Conservation (phyloP, 1,284 basidiomycete genomes). For the Rhodotorula sp. region DNA sequence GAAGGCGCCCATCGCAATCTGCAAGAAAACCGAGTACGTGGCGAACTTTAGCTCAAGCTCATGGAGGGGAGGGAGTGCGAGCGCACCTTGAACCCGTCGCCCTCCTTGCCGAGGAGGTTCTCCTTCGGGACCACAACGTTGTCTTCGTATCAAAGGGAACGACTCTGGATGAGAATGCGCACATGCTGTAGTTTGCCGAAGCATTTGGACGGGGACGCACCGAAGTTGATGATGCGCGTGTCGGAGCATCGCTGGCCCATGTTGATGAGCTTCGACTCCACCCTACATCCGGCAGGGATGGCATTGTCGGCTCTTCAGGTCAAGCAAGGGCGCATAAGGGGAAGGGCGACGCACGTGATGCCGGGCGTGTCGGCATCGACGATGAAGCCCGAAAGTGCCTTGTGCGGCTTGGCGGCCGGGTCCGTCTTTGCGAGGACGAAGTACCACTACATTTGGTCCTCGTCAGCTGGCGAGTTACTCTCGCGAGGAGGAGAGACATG, state of each 20-base stretch:
- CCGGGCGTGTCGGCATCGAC: slow-evolving; percentile 59
- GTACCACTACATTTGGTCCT: slow-evolving; percentile 50
- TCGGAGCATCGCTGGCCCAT: slow-evolving; percentile 63
- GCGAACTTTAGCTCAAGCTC: neutral
- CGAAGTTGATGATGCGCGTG: slow-evolving; percentile 57
- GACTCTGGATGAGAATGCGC: neutral
- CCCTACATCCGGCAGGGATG: slow-evolving; percentile 14
- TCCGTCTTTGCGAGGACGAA: slow-evolving; percentile 62
- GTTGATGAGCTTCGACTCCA: slow-evolving; percentile 61
- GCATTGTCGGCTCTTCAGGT: neutral
- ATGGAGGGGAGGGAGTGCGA: neutral
- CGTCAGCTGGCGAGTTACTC: neutral
- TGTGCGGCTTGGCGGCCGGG: slow-evolving; percentile 54
- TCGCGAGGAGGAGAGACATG: neutral
- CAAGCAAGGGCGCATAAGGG: too few species aligned
- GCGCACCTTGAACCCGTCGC: slow-evolving; percentile 56
- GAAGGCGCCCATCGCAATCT: slow-evolving; percentile 58
- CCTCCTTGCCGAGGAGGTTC: slow-evolving; percentile 57
- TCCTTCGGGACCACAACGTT: slow-evolving; percentile 52
- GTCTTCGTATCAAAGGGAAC: slow-evolving; percentile 1
- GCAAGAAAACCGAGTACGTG: neutral
- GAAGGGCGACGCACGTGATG: slow-evolving; percentile 44
- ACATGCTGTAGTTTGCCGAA: neutral
- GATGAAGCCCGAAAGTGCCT: slow-evolving; percentile 60
- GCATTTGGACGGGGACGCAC: neutral